phyloP scores from a whole-genome alignment of 306 rosid genomes.

The Vigna trinervia region DNA sequence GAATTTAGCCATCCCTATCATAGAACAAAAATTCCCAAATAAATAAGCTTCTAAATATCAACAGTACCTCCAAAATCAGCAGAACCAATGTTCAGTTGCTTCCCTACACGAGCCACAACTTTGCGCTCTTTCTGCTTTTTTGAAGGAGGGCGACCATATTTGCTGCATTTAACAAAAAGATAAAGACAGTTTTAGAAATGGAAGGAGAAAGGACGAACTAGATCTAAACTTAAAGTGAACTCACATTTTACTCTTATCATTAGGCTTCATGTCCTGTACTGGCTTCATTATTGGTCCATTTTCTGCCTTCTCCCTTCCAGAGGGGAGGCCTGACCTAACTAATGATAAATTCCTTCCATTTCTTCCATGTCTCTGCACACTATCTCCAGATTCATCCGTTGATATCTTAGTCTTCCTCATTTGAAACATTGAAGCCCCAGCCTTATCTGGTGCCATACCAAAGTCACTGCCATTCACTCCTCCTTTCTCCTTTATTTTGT shows the following conservation, averaged over 20 bases:
- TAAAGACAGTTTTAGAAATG: neutral
- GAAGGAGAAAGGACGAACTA: constrained; percentile 25
- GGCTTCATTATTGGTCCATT: constrained; percentile 59
- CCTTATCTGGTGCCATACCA: constrained; percentile 56
- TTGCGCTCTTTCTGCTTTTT: constrained; percentile 88
- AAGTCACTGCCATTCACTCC: constrained; percentile 50
- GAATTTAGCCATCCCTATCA: constrained; percentile 22
- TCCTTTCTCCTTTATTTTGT: constrained; percentile 66
- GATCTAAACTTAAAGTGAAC: constrained; percentile 40
- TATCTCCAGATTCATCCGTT: constrained; percentile 70
- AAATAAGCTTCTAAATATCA: constrained; percentile 28
- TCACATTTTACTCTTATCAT: constrained; percentile 75
- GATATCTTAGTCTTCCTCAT: constrained; percentile 66
- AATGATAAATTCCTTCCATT: constrained; percentile 69
- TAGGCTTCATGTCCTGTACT: constrained; percentile 56
- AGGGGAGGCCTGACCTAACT: constrained; percentile 63
- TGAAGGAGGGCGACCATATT: constrained; percentile 83
- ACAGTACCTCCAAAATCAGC: constrained; percentile 77
- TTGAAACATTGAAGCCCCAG: constrained; percentile 55
- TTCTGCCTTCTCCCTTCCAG: constrained; percentile 64
- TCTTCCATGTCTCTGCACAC: constrained; percentile 76
- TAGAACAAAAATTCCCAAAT: constrained; percentile 18
- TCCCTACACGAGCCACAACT: constrained; percentile 63
- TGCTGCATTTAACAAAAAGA: constrained; percentile 58
- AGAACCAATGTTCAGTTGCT: constrained; percentile 54